Base-by-base conservation (phyloP, 306 rosid species). In the Vigna reflexopilosa region DNA sequence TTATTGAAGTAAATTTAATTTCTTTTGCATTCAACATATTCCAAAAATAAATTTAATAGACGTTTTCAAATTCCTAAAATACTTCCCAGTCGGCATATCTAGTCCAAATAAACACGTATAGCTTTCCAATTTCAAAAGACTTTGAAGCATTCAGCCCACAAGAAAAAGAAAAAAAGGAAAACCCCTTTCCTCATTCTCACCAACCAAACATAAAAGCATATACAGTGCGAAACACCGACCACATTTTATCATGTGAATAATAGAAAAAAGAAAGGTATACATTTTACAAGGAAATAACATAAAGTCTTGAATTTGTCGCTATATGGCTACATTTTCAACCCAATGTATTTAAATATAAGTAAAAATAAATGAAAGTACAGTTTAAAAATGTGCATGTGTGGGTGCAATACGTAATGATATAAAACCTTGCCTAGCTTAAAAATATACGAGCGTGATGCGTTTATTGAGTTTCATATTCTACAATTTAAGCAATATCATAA, bases 381-480 rank as follows among this genome's bases (percentile, higher is more conserved):
- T 34, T 26, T 26, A 24, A 82, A 59, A 67, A 56, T 76, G 82
- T 78, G 74, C 58, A 62, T 62, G 58, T 75, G 70, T n/a, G 59
- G 19, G 55, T 58, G 42, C 17, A 66, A 48, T 57, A n/a, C 22
- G 58, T 26, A 76, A 59, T 51, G 66, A 63, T 54, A 59, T 59
- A 59, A 63, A 45, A 72, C 38, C 75, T 70, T 78, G 51, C 76
- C 57, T 36, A 72, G 54, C 78, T 73, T 54, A 13, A 54, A 77
- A 52, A 38, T 74, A 14, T 50, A 73, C 36, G 70, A 50, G 67
- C 36, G 70, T 58, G 48, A 82, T 38, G 75, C 63, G 30, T 66
- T 85, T 79, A 82, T 82, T 85, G 61, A 50, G 52, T 36, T 34
- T 13, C 73, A 74, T 48, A 71, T 28, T 51, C 83, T 80, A 72